Conservation (phyloP, 129 eudicot species). For the Flaveria bidentis region DNA sequence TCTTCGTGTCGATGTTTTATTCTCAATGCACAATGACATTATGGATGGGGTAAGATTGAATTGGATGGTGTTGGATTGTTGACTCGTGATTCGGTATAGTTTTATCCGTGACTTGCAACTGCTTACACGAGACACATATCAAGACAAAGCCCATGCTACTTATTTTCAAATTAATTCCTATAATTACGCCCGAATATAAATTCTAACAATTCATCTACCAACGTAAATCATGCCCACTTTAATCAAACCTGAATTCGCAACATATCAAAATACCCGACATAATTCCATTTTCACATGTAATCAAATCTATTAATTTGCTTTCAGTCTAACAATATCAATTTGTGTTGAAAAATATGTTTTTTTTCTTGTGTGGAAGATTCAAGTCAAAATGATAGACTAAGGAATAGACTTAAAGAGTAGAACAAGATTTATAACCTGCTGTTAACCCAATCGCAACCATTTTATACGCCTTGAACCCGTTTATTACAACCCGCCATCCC, state of each 20-base stretch:
- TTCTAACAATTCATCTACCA: conserved; percentile 15
- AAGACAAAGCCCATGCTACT: background rate
- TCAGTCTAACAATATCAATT: background rate
- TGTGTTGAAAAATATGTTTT: no score
- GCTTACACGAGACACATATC: background rate
- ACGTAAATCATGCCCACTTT: conserved; percentile 32
- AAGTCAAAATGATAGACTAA: no score
- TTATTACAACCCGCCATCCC: no score
- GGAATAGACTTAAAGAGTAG: no score
- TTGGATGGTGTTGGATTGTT: conserved; percentile 16
- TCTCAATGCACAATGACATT: no score
- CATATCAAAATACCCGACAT: background rate
- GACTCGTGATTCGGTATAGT: conserved; percentile 14
- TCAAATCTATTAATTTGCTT: background rate
- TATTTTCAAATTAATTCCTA: conserved; percentile 25
- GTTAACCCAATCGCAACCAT: no score
- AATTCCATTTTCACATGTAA: conserved; percentile 5
- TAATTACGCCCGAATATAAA: conserved; percentile 21
- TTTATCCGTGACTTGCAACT: conserved; percentile 19
- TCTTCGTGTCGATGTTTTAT: background rate
- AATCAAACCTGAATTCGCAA: background rate
- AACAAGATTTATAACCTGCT: no score
- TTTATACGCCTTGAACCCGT: no score
- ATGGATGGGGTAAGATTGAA: background rate
- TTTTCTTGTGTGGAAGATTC: no score